A percentile compares a stretch with the other conserved stretches of the same genome.
These are phyloP conservation scores for Suillus occidentalis DNA, from an alignment of 768 basidiomycete species.

Conservation along the genomic window DNA sequence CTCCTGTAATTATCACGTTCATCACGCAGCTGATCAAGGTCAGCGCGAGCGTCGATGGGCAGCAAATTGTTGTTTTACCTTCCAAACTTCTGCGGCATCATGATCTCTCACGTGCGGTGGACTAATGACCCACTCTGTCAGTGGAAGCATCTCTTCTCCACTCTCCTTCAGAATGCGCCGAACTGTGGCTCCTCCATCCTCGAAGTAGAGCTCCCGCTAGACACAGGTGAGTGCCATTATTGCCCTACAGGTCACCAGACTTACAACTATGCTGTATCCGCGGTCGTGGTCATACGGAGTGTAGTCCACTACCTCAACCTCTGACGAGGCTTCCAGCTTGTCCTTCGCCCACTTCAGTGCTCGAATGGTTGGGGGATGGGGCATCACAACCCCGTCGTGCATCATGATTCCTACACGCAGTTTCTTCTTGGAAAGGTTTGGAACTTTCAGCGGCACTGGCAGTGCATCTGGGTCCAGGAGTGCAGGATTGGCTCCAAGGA, in stretches of 20 bases:
- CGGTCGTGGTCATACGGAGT: constrained; percentile 35
- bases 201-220: constrained; percentile 38
- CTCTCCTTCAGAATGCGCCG: constrained; percentile 22
- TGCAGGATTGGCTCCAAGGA: constrained; percentile 40
- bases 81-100: constrained; percentile 28
- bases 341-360: constrained; percentile 39
- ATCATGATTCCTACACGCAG: constrained; percentile 34
- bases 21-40: constrained; percentile 20
- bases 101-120: constrained; percentile 26
- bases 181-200: constrained; percentile 36
- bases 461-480: constrained; percentile 36
- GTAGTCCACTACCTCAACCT: constrained; percentile 39
- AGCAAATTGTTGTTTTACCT: constrained; percentile 37
- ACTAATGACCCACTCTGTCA: constrained; percentile 38
- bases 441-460: constrained; percentile 28
- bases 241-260: constrained; percentile 8
- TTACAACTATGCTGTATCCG: constrained; percentile 35
- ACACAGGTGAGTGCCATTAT: neutral
- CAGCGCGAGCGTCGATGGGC: constrained; percentile 11
- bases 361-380: constrained; percentile 42
- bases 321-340: constrained; percentile 34
- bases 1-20: constrained; percentile 33
- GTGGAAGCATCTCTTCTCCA: constrained; percentile 37
- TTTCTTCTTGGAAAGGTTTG: constrained; percentile 27
- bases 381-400: constrained; percentile 38